Evolutionary conservation across 1,284 basidiomycete species (phyloP).

Genomic region (Meira miltonrushii): DNA sequence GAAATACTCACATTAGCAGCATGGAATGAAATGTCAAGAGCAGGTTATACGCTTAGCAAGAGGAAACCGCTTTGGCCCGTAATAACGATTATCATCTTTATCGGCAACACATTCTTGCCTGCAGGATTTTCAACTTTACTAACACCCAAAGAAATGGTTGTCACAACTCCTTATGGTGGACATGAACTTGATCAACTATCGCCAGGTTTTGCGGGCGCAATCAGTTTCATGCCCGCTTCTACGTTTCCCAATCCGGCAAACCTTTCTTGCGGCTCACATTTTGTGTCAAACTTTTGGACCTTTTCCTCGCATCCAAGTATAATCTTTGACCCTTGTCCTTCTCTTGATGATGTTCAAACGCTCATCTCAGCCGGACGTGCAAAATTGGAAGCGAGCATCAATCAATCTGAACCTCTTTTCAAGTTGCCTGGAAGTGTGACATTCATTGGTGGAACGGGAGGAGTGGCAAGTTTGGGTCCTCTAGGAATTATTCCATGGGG

Average conservation of each 20-base stretch:
- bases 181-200: slow-evolving; percentile 4
- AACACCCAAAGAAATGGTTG: slow-evolving; percentile 1
- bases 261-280: neutral
- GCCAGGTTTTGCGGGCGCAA: neutral
- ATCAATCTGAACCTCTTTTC: slow-evolving; percentile 2
- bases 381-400: slow-evolving; percentile 8
- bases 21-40: slow-evolving; percentile 8
- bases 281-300: slow-evolving; percentile 7
- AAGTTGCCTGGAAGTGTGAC: slow-evolving; percentile 8
- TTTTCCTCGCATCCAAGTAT: slow-evolving; percentile 4
- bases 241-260: slow-evolving; percentile 11
- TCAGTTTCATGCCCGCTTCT: slow-evolving; percentile 2
- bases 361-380: slow-evolving; percentile 5
- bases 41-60: slow-evolving; percentile 4
- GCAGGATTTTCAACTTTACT: slow-evolving; percentile 7
- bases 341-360: slow-evolving; percentile 9
- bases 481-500: neutral
- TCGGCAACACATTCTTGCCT: slow-evolving; percentile 10
- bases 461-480: neutral
- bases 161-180: slow-evolving; percentile 3
- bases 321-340: slow-evolving; percentile 11
- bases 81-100: slow-evolving; percentile 8
- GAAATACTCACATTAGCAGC: slow-evolving; percentile 6
- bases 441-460: slow-evolving; percentile 6
- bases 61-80: slow-evolving; percentile 5